phyloP scores from a whole-genome alignment of 345 rosid species.

The Citrus hindsii region DNA sequence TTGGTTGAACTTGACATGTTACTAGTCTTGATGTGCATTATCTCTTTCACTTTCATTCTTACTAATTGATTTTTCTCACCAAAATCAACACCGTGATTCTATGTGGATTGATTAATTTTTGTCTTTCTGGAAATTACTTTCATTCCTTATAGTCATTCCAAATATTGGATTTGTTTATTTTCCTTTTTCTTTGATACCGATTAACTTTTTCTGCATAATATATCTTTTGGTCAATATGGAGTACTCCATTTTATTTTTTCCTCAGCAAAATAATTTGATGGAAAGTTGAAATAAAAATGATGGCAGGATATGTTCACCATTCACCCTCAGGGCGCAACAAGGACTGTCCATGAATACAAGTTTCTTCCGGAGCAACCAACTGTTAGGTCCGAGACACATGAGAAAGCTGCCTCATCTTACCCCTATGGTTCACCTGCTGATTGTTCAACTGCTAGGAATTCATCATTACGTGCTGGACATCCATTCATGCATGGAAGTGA shows the following conservation, averaged over 20 bases:
- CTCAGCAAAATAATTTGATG: neutral
- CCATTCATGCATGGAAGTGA: constrained; percentile 33
- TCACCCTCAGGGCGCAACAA: constrained; percentile 38
- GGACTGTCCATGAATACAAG: constrained; percentile 78
- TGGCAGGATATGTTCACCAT: constrained; percentile 10
- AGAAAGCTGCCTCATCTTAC: constrained; percentile 45
- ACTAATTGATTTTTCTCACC: neutral
- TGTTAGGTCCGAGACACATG: constrained; percentile 51
- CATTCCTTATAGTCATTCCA: neutral
- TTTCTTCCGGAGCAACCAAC: constrained; percentile 86
- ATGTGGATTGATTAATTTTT: neutral
- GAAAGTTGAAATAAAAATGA: neutral
- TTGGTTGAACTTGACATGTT: neutral
- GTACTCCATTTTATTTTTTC: neutral
- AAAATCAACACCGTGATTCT: neutral
- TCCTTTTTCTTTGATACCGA: neutral
- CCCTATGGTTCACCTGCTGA: constrained; percentile 44
- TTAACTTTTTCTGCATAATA: neutral
- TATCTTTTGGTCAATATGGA: constrained; percentile 4
- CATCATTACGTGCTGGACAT: constrained; percentile 31
- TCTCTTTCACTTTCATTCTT: neutral
- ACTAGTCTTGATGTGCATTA: neutral
- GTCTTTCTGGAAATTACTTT: neutral
- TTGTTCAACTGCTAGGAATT: constrained; percentile 33
- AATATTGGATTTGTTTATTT: neutral